These are phyloP conservation scores for Arabis alpina DNA, from an alignment of 345 rosid genomes.

Conservation along the genomic window DNA sequence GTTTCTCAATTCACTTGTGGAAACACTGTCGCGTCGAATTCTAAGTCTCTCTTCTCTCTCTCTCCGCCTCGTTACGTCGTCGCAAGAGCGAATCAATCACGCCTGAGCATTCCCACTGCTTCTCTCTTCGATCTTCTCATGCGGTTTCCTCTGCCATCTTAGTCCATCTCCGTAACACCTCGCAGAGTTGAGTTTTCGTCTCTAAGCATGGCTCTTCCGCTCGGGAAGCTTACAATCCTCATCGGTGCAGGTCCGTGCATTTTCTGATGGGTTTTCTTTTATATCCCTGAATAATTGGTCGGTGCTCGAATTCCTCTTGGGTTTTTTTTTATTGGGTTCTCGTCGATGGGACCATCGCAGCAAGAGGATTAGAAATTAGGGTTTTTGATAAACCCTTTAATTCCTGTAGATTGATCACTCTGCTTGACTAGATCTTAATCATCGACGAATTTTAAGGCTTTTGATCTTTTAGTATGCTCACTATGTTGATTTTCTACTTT, in stretches of 20 bases:
- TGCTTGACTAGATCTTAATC: background rate
- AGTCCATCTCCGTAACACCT: slow-evolving; percentile 5
- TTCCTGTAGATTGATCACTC: slow-evolving; percentile 28
- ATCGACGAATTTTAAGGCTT: background rate
- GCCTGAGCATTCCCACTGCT: background rate
- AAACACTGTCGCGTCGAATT: slow-evolving; percentile 29
- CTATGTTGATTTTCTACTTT: slow-evolving; percentile 12
- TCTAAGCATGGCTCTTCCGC: slow-evolving; percentile 40
- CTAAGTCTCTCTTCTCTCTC: background rate
- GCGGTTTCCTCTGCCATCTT: slow-evolving; percentile 8
- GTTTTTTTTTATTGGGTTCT: too few species aligned
- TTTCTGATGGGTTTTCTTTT: background rate
- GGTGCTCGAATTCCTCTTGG: background rate
- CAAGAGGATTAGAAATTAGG: slow-evolving; percentile 34
- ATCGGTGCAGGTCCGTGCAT: slow-evolving; percentile 48
- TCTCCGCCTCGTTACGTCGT: slow-evolving; percentile 29
- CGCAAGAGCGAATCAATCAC: slow-evolving; percentile 8
- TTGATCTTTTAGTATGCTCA: slow-evolving; percentile 9
- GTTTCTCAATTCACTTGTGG: slow-evolving; percentile 32
- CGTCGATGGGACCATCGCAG: slow-evolving; percentile 20
- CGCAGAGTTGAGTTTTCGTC: slow-evolving; percentile 1
- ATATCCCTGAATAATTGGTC: background rate
- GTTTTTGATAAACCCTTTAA: slow-evolving; percentile 40
- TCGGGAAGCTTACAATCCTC: slow-evolving; percentile 48
- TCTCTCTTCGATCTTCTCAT: slow-evolving; percentile 6